phyloP scores from a whole-genome alignment of 495 filamentous ascomycete genomes.

The Pyrenula aspistea region DNA sequence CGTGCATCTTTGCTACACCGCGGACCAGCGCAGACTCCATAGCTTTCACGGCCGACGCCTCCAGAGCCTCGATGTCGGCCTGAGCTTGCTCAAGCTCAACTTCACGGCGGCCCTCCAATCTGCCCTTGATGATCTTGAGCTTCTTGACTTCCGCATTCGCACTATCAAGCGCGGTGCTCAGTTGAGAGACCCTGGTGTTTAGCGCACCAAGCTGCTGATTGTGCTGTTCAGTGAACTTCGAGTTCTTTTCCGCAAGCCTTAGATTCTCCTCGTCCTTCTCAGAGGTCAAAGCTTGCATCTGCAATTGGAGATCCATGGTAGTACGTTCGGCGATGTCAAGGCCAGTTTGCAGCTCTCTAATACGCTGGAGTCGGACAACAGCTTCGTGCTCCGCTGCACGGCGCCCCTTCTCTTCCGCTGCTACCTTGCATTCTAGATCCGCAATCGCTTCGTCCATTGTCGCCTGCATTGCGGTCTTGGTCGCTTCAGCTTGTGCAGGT shows the following conservation, averaged over 20 bases:
- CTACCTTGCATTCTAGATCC: conserved; percentile 25
- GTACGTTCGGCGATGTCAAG: background rate
- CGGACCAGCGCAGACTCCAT: conserved; percentile 24
- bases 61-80: conserved; percentile 16
- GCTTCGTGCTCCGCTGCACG: conserved; percentile 20
- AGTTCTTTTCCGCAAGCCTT: conserved; percentile 23
- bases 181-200: conserved; percentile 27
- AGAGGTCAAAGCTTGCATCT: conserved; percentile 3
- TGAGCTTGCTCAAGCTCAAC: conserved; percentile 14
- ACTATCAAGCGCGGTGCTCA: conserved; percentile 23
- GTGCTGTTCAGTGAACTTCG: conserved; percentile 13
- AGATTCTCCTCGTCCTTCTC: conserved; percentile 13
- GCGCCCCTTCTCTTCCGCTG: conserved; percentile 22
- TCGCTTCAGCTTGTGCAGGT: conserved; percentile 16
- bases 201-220: conserved; percentile 30
- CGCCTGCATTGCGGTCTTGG: background rate
- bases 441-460: conserved; percentile 18
- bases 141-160: conserved; percentile 20
- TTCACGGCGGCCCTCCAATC: conserved; percentile 13
- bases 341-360: conserved; percentile 26
- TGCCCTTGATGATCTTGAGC: conserved; percentile 19
- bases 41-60: conserved; percentile 7
- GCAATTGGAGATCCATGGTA: conserved; percentile 3
- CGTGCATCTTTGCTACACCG: conserved; percentile 30
- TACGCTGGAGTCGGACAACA: conserved; percentile 19